Base-by-base conservation (phyloP, 2,329 filamentous ascomycete genomes). In the Sporothrix inflata region DNA sequence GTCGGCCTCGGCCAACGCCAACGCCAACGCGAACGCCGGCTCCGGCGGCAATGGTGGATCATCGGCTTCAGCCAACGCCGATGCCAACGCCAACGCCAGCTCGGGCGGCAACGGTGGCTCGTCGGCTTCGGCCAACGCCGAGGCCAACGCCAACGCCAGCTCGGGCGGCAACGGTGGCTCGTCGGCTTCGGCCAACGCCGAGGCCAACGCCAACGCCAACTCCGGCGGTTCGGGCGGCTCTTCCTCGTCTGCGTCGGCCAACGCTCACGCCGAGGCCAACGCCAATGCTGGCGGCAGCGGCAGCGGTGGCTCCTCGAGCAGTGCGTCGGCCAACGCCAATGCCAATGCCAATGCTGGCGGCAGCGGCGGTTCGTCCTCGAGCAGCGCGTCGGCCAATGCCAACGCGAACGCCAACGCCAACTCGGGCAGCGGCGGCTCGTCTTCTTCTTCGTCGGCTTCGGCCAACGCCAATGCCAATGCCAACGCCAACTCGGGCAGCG, bases 301-400 rank as follows among this genome's bases (percentile, higher is more conserved):
- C n/a, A 27, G 19, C 12, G 27, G 19, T 27, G 49, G n/a, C 34
- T 24, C n/a, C n/a, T 53, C 49, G 1, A 30, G 16, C 27, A 34
- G 42, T 12, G 49, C 49, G 1, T 40, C 40, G n/a, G 21, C 71
- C 14, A 7, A 40, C n/a, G 42, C 61, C 3, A 24, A 47, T 14
- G 47, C 42, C 49, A 45, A 45, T n/a, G 57, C 66, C 45, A 60
- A 61, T 14, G 55, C 55, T n/a, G 55, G 55, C 55, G 53, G 42
- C 34, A 42, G 5, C 53, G 27, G 63, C 24, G 42, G 63, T 42
- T 27, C 21, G 8, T 24, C n/a, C n/a, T 27, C 21, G 1, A 30
- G 16, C 27, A 34, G 42, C 12, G 49, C 49, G 1, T 40, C 40
- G n/a, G 21, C 71, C 14, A 7, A 40, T 14, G 42, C 61, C 3